Base-by-base conservation (phyloP, 495 filamentous ascomycete species). In the Penicillium malachiteum region DNA sequence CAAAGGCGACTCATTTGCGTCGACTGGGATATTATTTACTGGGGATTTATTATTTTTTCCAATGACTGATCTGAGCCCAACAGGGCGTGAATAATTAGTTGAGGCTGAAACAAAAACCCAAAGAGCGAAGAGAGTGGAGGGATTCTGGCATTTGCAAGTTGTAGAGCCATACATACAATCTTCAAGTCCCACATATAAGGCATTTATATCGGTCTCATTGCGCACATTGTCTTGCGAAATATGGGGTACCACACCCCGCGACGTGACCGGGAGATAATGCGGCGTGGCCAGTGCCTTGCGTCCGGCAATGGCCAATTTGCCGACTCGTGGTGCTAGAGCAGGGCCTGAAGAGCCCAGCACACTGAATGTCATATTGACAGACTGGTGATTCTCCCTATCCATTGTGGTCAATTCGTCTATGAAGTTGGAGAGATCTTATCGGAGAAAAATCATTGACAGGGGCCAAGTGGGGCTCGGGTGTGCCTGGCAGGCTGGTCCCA, bases 191-290 rank as follows among this genome's bases (percentile, higher is more conserved):
- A 91, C 76, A 69, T 93, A 96, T 21, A 91, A 75, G 45, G 88
- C 89, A 16, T 70, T 72, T 40, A 92, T 76, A 6, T 81, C 63
- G 7, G 86, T 84, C 58, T 88, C 80, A 35, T 84, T 82, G 26
- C 71, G 70, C 57, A 93, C 72, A 59, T 88, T 86, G 76, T 98
- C 94, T 50, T 91, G 93, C 13, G 92, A 84, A 49, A 98, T 71
- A 73, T 98, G 94, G 18, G 94, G 90, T 31, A 97, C 74, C 2
- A 78, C 81, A 10, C 94, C 94, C 55, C 94, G 81, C 39, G 95
- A 96, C 3, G 88, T 88, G 58, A 86, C 71, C 33, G 83, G 85
- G 39, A 97, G 69, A 68, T 86, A 95, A 59, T 89, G 87, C 45
- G 94, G 94, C 18, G 95, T 97, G 5, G 85, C 73, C 54, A 95